These are phyloP conservation scores for Mycena sanguinolenta DNA, from an alignment of 768 basidiomycete genomes.

Conservation along the genomic window DNA sequence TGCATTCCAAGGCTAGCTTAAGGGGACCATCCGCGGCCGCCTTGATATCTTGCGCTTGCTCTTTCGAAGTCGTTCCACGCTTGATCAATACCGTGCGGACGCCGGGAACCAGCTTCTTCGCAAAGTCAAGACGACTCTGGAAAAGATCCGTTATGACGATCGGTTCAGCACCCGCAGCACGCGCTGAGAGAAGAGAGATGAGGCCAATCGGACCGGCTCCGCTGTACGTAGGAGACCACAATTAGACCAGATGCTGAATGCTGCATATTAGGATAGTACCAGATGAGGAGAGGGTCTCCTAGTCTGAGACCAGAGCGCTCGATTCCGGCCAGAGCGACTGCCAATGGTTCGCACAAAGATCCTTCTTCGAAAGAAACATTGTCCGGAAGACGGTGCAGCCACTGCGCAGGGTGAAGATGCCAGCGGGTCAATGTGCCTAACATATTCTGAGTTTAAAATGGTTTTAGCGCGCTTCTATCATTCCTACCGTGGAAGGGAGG, in stretches of 20 bases:
- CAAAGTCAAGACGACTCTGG: slow-evolving; percentile 75
- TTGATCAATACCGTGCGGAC: slow-evolving; percentile 70
- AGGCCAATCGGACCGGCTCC: slow-evolving; percentile 80
- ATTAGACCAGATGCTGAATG: slow-evolving; percentile 2
- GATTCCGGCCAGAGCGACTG: slow-evolving; percentile 77
- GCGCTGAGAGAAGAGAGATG: slow-evolving; percentile 70
- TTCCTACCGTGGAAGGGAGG: slow-evolving; percentile 73
- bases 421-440: slow-evolving; percentile 74
- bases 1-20: slow-evolving; percentile 72
- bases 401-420: slow-evolving; percentile 77
- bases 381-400: slow-evolving; percentile 75
- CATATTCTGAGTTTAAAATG: slow-evolving; percentile 14
- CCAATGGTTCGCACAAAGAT: slow-evolving; percentile 74
- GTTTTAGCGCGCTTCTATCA: neutral
- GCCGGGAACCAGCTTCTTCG: slow-evolving; percentile 70
- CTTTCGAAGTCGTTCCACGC: slow-evolving; percentile 59
- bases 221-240: slow-evolving; percentile 48
- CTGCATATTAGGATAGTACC: slow-evolving; percentile 50
- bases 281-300: slow-evolving; percentile 73
- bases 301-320: slow-evolving; percentile 75
- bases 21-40: slow-evolving; percentile 62
- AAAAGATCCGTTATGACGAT: slow-evolving; percentile 79
- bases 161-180: slow-evolving; percentile 78
- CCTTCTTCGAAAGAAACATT: slow-evolving; percentile 77
- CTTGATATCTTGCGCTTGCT: slow-evolving; percentile 67